Base-by-base conservation (phyloP, 129 eudicot genomes). In the Deinandra increscens region DNA sequence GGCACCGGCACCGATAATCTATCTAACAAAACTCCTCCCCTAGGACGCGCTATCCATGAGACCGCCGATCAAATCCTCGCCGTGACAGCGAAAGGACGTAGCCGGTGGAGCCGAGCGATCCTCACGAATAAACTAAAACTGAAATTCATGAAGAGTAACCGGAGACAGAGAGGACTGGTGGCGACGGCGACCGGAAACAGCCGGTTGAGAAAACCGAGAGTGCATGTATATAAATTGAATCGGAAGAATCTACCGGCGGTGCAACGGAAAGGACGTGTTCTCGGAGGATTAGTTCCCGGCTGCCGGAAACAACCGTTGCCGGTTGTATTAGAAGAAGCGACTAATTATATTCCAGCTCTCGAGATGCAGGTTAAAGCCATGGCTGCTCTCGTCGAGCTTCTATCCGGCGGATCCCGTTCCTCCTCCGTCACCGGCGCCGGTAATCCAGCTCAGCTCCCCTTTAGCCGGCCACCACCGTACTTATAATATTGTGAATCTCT, bases 71-170 rank as follows among this genome's bases (percentile, higher is more conserved):
- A 81, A 62, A 84, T 81, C 31, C 84, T 90, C 3, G 97, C 97
- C 41, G 72, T 71, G 19, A 68, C 91, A 9, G 95, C 88, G 23
- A 82, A 70, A 65, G 97, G 95, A 3, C 67, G 69, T 58, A 82
- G 76, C 1, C 86, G 91, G 18, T 90, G 97, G 97, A 87, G 97
- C 82, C 76, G 85, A 3, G 89, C 95, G 6, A 84, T 90, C 9
- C 83, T 87, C 4, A 75, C 75, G 1, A 75, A 80, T 37, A 79
- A 91, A 56, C 73, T 84, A 7, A 84, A 75, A 50, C 68, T 78
- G 2, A 85, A 69, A 68, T 74, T 45, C 18, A 63, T 36, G 64
- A 80, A 68, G 50, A 64, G 15, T 44, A 80, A 61, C 36, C 63
- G 69, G 41, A 85, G 79, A 34, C 84, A 78, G 46, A 82, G 66